A percentile compares a stretch with the other conserved stretches of the same genome.
Conservation (phyloP, 2,329 filamentous ascomycete species). For the Talaromyces piceae region DNA sequence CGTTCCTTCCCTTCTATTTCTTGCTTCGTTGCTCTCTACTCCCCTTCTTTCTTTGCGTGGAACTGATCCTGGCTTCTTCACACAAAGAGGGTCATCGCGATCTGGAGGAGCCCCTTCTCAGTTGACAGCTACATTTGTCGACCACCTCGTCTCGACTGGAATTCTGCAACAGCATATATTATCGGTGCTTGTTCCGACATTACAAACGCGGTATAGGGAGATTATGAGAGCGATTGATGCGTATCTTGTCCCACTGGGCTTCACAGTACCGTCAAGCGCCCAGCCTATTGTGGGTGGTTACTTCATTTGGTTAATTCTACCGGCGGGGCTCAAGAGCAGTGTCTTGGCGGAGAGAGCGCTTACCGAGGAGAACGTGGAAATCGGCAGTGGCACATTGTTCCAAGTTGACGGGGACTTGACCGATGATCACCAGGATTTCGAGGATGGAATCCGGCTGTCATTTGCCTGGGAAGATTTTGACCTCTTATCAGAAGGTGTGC, state of each 20-base stretch:
- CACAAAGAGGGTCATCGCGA: conserved; percentile 45
- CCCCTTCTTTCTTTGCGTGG: no score
- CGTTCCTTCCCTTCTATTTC: no score
- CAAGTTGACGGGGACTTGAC: conserved; percentile 53
- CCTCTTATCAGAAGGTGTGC: conserved; percentile 59
- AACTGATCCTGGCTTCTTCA: no score
- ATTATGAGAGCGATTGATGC: conserved; percentile 54
- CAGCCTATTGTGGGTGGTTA: conserved; percentile 64
- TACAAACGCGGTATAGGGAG: conserved; percentile 45
- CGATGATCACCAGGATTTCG: conserved; percentile 48
- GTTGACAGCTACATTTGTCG: conserved; percentile 50
- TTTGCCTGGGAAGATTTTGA: conserved; percentile 66
- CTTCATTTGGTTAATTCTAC: conserved; percentile 72
- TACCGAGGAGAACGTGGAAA: conserved; percentile 57
- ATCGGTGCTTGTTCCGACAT: conserved; percentile 48
- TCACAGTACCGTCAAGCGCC: conserved; percentile 27
- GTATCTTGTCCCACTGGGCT: conserved; percentile 57
- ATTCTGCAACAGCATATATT: conserved; percentile 48
- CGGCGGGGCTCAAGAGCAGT: conserved; percentile 44
- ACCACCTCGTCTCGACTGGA: conserved; percentile 46
- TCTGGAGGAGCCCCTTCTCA: conserved; percentile 57
- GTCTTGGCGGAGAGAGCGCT: conserved; percentile 52
- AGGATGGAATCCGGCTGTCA: conserved; percentile 56
- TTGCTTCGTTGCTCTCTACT: no score
- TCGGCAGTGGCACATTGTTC: conserved; percentile 65